These are phyloP conservation scores for Cyclotella choctawhatcheeana DNA, from an alignment of 108 stramenopile species.

Conservation along the genomic window DNA sequence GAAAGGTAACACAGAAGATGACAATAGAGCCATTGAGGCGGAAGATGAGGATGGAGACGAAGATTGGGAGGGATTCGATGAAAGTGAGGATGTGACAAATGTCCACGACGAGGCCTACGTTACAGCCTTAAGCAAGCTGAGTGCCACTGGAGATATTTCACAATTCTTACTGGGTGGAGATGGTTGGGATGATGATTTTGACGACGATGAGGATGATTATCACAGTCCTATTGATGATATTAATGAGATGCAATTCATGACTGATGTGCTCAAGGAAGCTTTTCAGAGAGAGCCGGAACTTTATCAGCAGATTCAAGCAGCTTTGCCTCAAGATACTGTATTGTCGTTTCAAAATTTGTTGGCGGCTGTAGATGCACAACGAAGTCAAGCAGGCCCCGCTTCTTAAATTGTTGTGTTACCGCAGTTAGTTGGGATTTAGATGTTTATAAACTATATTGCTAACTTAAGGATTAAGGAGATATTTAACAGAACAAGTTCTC, in stretches of 20 bases:
- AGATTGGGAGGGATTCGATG: constrained; percentile 79
- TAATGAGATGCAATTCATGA: constrained; percentile 74
- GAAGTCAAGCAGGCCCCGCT: constrained; percentile 18
- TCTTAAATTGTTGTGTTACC: not conserved
- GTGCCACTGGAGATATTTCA: constrained; percentile 77
- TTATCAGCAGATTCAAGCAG: constrained; percentile 83
- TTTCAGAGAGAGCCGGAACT: constrained; percentile 82
- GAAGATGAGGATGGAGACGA: constrained; percentile 58
- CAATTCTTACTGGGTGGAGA: constrained; percentile 78
- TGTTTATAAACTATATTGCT: not conserved
- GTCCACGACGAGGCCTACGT: constrained; percentile 84
- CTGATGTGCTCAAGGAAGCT: constrained; percentile 75
- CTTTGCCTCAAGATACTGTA: constrained; percentile 72
- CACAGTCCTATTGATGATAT: constrained; percentile 80
- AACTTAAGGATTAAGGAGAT: not conserved
- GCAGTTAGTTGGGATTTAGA: not conserved
- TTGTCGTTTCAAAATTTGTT: constrained; percentile 67
- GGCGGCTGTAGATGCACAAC: constrained; percentile 64
- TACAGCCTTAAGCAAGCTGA: constrained; percentile 77
- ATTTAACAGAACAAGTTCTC: not conserved
- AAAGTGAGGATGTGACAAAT: constrained; percentile 87
- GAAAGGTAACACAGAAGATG: constrained; percentile 53
- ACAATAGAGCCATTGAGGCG: constrained; percentile 51
- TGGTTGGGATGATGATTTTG: constrained; percentile 82
- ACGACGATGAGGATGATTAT: constrained; percentile 91